These are phyloP conservation scores for Pythium utonaiense DNA, from an alignment of 352 stramenopile species.

Conservation along the genomic window DNA sequence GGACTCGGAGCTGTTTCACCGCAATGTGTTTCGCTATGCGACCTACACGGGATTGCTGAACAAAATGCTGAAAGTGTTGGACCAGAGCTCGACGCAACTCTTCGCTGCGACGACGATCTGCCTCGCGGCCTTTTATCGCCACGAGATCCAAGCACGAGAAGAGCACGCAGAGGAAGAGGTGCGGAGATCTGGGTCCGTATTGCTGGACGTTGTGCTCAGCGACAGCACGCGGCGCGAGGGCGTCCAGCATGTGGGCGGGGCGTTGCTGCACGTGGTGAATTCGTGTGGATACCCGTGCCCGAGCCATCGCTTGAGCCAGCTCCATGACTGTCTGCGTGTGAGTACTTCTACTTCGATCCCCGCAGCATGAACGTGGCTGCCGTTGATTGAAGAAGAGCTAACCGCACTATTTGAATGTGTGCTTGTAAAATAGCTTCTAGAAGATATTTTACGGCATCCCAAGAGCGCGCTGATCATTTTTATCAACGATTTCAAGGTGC, in stretches of 20 bases:
- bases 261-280: constrained; percentile 77
- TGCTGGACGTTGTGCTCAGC: constrained; percentile 49
- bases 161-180: neutral
- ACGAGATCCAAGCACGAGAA: constrained; percentile 34
- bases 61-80: constrained; percentile 59
- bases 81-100: constrained; percentile 52
- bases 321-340: constrained; percentile 58
- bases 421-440: constrained; percentile 37
- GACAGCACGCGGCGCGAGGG: constrained; percentile 38
- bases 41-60: constrained; percentile 63
- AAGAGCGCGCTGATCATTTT: constrained; percentile 48
- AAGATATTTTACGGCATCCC: constrained; percentile 48
- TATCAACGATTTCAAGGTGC: constrained; percentile 72
- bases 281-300: constrained; percentile 72
- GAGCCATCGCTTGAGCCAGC: constrained; percentile 27
- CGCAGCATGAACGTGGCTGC: no score
- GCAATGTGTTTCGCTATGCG: constrained; percentile 34
- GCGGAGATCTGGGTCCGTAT: constrained; percentile 18
- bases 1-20: constrained; percentile 26
- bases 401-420: neutral
- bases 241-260: constrained; percentile 55
- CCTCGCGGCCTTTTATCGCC: constrained; percentile 50
- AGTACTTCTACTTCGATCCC: no score
- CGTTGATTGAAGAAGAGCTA: no score
- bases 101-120: constrained; percentile 61